Conservation (phyloP, 495 filamentous ascomycete species). For the Zalerion maritima region DNA sequence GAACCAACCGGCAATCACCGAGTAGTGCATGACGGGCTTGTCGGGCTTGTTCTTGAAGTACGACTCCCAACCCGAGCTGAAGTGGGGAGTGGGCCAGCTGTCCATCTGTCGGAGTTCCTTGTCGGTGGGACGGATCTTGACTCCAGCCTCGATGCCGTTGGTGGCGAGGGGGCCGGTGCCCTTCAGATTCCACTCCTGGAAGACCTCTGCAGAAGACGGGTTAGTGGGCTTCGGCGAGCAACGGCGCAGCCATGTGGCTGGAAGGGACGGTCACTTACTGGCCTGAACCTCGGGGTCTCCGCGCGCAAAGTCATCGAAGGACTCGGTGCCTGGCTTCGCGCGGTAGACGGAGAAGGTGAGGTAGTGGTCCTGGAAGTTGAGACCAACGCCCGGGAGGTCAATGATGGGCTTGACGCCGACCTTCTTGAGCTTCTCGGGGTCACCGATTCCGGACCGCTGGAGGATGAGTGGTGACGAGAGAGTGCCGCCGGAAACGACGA, state of each 20-base stretch:
- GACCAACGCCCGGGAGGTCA: conserved; percentile 67
- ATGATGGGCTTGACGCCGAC: conserved; percentile 59
- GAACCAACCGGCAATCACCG: conserved; percentile 51
- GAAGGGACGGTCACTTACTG: conserved; percentile 15
- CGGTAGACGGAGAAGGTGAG: conserved; percentile 63
- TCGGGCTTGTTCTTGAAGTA: conserved; percentile 80
- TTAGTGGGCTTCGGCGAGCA: conserved; percentile 3
- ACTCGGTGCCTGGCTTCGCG: conserved; percentile 63
- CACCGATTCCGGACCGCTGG: conserved; percentile 55
- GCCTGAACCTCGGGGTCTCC: conserved; percentile 58
- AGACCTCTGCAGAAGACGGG: conserved; percentile 26
- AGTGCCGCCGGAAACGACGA: conserved; percentile 68
- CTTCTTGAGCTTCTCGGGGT: conserved; percentile 57
- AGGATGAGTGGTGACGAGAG: conserved; percentile 65
- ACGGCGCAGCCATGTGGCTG: neutral
- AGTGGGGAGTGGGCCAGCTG: conserved; percentile 50
- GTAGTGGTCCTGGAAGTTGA: conserved; percentile 80
- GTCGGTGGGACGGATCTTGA: conserved; percentile 61
- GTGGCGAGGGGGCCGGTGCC: conserved; percentile 70
- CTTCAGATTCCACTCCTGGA: conserved; percentile 63
- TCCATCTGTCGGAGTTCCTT: conserved; percentile 55
- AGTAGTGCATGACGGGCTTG: conserved; percentile 78
- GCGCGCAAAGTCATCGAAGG: conserved; percentile 68
- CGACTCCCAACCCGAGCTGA: conserved; percentile 55
- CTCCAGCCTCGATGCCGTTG: conserved; percentile 73